Evolutionary conservation across 2,329 filamentous ascomycete genomes (phyloP).

Genomic region (Elsinoe batatas): DNA sequence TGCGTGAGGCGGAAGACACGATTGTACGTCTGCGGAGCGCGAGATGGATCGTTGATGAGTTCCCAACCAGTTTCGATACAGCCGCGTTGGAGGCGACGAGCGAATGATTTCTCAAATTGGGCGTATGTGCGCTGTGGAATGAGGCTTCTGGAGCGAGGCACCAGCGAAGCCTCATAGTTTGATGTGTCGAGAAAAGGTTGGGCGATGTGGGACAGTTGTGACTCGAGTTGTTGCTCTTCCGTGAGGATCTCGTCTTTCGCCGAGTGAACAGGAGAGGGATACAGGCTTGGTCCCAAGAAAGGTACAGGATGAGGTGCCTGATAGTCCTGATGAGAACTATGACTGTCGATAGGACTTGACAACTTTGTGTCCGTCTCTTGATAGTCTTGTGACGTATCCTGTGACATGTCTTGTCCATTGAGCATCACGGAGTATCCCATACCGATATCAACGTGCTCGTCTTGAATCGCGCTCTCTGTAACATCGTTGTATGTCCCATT

Average conservation of each 20-base stretch:
- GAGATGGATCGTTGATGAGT: constrained; percentile 30
- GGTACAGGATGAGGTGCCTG: neutral
- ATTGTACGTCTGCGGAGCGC: constrained; percentile 23
- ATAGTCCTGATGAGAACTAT: neutral
- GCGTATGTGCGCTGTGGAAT: constrained; percentile 37
- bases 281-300: neutral
- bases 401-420: constrained; percentile 4
- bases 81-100: constrained; percentile 58
- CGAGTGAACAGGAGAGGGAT: neutral
- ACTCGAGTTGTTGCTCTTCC: constrained; percentile 10
- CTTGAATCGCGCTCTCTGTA: neutral
- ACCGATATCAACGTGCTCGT: constrained; percentile 14
- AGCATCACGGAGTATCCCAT: constrained; percentile 23
- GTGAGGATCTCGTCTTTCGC: constrained; percentile 31
- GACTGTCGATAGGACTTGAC: neutral
- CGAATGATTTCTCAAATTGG: constrained; percentile 57
- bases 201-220: neutral
- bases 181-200: neutral
- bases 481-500: constrained; percentile 2
- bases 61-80: constrained; percentile 53
- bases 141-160: neutral
- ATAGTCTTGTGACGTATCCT: neutral
- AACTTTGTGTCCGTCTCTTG: neutral
- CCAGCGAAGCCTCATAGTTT: neutral
- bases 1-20: constrained; percentile 61